phyloP scores from a whole-genome alignment of 495 filamentous ascomycete genomes.

The Parathielavia hyrcaniae region DNA sequence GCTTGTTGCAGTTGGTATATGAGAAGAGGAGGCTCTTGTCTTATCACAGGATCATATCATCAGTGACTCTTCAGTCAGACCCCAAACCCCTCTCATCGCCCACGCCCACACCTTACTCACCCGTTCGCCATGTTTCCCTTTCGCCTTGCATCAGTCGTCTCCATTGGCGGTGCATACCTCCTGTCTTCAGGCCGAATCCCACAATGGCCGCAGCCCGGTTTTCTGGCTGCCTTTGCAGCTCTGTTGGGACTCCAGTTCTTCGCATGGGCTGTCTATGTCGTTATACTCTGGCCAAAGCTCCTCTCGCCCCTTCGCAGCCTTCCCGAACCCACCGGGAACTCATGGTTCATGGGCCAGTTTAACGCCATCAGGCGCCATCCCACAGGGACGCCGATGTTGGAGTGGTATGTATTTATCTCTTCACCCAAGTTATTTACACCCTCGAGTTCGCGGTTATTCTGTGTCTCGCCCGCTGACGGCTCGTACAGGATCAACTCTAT shows the following conservation, averaged over 20 bases:
- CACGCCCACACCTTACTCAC: background rate
- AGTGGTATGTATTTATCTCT: slow-evolving; percentile 46
- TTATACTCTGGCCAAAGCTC: slow-evolving; percentile 62
- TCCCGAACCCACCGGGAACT: slow-evolving; percentile 47
- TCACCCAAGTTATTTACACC: background rate
- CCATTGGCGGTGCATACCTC: slow-evolving; percentile 32
- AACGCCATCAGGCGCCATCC: slow-evolving; percentile 49
- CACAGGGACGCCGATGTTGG: slow-evolving; percentile 53
- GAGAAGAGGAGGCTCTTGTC: too few species aligned
- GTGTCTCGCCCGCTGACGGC: background rate
- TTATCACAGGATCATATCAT: background rate
- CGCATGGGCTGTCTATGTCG: slow-evolving; percentile 39
- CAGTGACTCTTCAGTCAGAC: background rate
- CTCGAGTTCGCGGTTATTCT: background rate
- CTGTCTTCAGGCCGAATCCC: slow-evolving; percentile 25
- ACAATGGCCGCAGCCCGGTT: slow-evolving; percentile 24
- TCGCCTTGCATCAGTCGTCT: slow-evolving; percentile 20
- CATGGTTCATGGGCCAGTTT: slow-evolving; percentile 52
- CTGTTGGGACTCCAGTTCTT: slow-evolving; percentile 29
- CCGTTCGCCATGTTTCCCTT: slow-evolving; percentile 22
- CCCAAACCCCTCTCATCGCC: background rate
- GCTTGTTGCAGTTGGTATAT: background rate
- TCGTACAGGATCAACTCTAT: slow-evolving; percentile 54
- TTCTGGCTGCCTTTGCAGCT: slow-evolving; percentile 24
- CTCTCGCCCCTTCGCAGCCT: slow-evolving; percentile 66